phyloP scores from a whole-genome alignment of 2,329 filamentous ascomycete genomes.

The Claviceps humidiphila region DNA sequence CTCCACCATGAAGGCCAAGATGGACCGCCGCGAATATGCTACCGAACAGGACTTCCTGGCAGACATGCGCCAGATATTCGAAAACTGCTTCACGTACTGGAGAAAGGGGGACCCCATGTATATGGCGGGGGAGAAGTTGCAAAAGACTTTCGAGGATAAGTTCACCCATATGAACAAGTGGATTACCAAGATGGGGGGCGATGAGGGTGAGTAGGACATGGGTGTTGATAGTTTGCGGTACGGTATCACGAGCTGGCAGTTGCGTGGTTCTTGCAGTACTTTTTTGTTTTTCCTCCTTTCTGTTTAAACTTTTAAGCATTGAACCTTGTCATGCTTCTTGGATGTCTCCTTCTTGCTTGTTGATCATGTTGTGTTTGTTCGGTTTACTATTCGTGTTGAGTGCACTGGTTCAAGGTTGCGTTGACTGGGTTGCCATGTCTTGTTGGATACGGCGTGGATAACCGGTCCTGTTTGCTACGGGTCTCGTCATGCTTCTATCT shows the following conservation, averaged over 20 bases:
- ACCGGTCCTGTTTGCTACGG: too few species aligned
- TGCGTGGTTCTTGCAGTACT: not conserved
- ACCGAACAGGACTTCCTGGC: slow-evolving; percentile 39
- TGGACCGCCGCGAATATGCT: slow-evolving; percentile 39
- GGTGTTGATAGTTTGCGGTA: too few species aligned
- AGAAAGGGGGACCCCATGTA: slow-evolving; percentile 41
- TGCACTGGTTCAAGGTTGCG: too few species aligned
- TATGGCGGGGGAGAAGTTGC: slow-evolving; percentile 40
- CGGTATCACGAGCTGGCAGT: not conserved
- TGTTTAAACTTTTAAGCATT: too few species aligned
- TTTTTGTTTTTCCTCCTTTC: not conserved
- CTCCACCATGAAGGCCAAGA: slow-evolving; percentile 44
- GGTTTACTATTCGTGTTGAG: too few species aligned
- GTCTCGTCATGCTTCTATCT: too few species aligned
- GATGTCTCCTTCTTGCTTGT: too few species aligned
- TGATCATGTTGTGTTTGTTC: too few species aligned
- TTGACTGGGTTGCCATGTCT: too few species aligned
- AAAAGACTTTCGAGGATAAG: slow-evolving; percentile 47
- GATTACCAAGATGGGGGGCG: slow-evolving; percentile 38
- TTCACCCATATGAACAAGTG: slow-evolving; percentile 46
- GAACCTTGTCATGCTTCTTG: too few species aligned
- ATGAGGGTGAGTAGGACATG: slow-evolving; percentile 16
- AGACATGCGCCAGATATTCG: slow-evolving; percentile 49
- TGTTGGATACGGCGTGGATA: too few species aligned
- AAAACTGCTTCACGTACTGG: slow-evolving; percentile 54